Evolutionary conservation across 2,329 filamentous ascomycete genomes (phyloP).

Genomic region (Sclerotinia sclerotiorum): DNA sequence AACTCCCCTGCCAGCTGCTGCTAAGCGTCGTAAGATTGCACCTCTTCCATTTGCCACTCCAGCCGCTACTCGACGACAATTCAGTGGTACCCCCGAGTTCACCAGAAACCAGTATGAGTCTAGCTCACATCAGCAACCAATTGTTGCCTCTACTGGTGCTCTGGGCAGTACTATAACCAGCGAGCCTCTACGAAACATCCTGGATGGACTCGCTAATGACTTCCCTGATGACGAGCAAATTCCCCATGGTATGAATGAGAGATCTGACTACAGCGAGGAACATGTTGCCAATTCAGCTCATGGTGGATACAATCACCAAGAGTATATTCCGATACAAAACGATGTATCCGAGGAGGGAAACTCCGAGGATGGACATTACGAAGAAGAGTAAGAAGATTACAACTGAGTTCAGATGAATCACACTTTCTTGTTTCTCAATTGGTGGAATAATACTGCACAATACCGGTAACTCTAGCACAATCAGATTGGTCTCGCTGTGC

Average conservation of each 20-base stretch:
- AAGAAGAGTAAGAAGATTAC: not conserved
- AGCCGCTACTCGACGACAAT: not conserved
- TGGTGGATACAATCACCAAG: not conserved
- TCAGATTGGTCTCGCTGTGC: not conserved
- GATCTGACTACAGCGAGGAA: not conserved
- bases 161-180: not conserved
- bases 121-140: not conserved
- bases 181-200: not conserved
- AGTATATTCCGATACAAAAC: not conserved
- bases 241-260: not conserved
- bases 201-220: not conserved
- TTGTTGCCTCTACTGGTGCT: not conserved
- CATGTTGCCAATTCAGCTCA: not conserved
- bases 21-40: not conserved
- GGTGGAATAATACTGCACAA: not conserved
- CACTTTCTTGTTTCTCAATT: not conserved
- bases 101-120: not conserved
- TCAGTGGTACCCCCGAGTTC: not conserved
- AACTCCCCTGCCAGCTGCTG: not conserved
- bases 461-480: not conserved
- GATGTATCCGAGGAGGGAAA: not conserved
- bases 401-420: not conserved
- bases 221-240: not conserved
- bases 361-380: not conserved
- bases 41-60: not conserved